These are phyloP conservation scores for Strigomonas culicis DNA, from an alignment of 208 protist species.

Conservation along the genomic window DNA sequence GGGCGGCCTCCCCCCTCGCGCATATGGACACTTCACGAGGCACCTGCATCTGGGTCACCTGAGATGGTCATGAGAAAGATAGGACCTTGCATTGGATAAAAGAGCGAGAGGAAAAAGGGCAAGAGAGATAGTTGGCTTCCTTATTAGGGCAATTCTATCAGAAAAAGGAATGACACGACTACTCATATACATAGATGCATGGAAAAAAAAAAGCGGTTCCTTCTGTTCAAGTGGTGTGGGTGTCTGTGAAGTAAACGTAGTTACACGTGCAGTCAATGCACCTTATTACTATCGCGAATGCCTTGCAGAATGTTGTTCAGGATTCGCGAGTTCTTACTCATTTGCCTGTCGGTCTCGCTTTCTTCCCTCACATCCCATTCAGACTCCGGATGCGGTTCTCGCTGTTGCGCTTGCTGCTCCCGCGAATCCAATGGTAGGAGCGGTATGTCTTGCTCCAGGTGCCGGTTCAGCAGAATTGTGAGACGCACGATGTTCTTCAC, in stretches of 20 bases:
- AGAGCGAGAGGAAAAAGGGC: background rate
- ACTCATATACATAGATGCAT: background rate
- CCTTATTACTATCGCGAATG: background rate
- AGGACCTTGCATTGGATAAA: background rate
- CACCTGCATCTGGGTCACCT: background rate
- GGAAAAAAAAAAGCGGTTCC: background rate
- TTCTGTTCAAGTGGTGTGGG: too few species aligned
- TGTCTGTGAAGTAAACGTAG: background rate
- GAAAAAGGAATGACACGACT: background rate
- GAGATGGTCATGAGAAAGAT: background rate
- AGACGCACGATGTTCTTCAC: background rate
- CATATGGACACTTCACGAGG: background rate
- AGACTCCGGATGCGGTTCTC: background rate
- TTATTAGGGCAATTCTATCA: too few species aligned
- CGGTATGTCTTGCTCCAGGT: background rate
- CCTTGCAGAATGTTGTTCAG: background rate
- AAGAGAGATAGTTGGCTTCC: background rate
- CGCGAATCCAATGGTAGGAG: background rate
- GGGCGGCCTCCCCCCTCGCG: too few species aligned
- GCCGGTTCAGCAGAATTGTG: background rate
- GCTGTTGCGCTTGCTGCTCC: background rate
- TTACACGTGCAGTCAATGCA: background rate
- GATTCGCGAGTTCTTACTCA: background rate
- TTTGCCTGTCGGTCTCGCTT: background rate
- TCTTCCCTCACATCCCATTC: background rate